phyloP scores from a whole-genome alignment of 805 yeast species.

The Kluyveromyces dobzhanskii region DNA sequence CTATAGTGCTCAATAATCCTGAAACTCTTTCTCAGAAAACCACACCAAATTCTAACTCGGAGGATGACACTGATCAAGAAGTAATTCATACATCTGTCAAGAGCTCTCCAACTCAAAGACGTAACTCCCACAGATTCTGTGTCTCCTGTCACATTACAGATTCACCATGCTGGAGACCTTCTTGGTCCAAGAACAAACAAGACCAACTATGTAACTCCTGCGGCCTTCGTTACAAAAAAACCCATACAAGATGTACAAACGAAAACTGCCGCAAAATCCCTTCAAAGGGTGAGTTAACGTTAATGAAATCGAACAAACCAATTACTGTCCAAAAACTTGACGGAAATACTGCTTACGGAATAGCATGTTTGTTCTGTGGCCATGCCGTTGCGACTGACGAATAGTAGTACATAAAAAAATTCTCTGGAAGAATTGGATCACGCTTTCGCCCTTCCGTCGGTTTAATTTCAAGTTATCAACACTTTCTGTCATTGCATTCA shows the following conservation, averaged over 20 bases:
- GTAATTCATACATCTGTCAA: constrained; percentile 14
- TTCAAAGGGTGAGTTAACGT: constrained; percentile 90
- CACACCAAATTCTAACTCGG: background rate
- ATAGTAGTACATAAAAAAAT: too few species aligned
- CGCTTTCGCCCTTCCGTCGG: too few species aligned
- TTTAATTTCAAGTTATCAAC: too few species aligned
- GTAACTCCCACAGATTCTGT: constrained; percentile 45
- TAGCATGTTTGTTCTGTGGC: constrained; percentile 42
- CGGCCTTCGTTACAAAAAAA: constrained; percentile 89
- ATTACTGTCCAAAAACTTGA: constrained; percentile 24
- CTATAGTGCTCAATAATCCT: background rate
- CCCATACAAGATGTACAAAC: constrained; percentile 83
- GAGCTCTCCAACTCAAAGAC: constrained; percentile 25
- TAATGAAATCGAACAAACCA: constrained; percentile 69
- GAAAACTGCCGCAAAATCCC: constrained; percentile 77
- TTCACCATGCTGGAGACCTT: constrained; percentile 98
- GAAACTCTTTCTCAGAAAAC: background rate
- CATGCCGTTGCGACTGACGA: constrained; percentile 9
- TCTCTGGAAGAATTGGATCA: too few species aligned
- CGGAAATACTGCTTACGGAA: constrained; percentile 27
- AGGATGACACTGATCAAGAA: constrained; percentile 14
- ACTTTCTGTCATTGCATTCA: too few species aligned
- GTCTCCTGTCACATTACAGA: constrained; percentile 85
- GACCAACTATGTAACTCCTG: constrained; percentile 98
- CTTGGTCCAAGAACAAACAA: constrained; percentile 72